Base-by-base conservation (phyloP, 306 rosid species). In the Echinosophora koreensis region DNA sequence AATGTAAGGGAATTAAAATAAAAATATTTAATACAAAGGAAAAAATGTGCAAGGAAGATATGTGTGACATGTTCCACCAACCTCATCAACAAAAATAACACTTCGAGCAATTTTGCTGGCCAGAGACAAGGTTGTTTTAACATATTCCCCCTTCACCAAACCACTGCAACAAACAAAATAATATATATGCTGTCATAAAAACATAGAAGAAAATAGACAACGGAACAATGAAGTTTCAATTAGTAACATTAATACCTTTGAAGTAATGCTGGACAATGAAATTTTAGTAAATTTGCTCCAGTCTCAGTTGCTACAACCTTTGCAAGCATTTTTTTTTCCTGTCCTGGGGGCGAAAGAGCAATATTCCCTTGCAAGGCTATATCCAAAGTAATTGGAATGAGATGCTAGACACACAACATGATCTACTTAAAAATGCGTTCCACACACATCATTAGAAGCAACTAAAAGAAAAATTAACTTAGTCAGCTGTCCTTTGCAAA, bases 221-320 rank as follows among this genome's bases (percentile, higher is more conserved):
- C 16, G 63, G 37, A 64, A 49, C 42, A 57, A 50, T 62, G 39
- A 51, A 30, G 17, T 38, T 32, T 57, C 55, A 64, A 71, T 34
- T 65, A 32, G 28, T 17, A 39, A 58, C 22, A 76, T 71, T 8
- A 34, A 64, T 78, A 94, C 98, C 97, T 94, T 94, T 12, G 97
- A 92, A 64, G 98, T 89, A 80, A 94, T 94, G 79, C 97, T 92
- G 13, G 97, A 94, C 97, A 92, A 92, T 11, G 98, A 94, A 61
- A 95, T 92, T 83, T 92, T 92, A 76, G 92, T 92, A 95, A 95
- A 85, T 95, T 95, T 50, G 98, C 98, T 81, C 98, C 98, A 46
- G 97, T 97, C 83, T 95, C 98, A 60, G 98, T 95, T 60, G 98
- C 98, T 57, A 92, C 98, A 76, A 97, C 98, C 87, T 95, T 95